A percentile compares a stretch with the other conserved stretches of the same genome.
phyloP scores from a whole-genome alignment of 345 rosid genomes.

The Garcia nutans region DNA sequence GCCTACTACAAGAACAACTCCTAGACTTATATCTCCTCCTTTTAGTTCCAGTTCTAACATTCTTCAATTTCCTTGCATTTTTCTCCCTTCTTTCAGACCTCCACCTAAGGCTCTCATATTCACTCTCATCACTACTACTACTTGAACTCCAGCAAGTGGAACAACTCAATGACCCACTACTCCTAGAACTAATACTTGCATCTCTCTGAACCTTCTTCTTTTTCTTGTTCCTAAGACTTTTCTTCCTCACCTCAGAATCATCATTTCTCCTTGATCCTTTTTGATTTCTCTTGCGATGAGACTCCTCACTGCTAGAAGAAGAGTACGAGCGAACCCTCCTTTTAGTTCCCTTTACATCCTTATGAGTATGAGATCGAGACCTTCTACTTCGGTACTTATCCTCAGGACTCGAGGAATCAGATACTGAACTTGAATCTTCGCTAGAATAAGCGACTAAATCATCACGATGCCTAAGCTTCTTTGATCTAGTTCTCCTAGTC shows the following conservation, averaged over 20 bases:
- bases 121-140: constrained; percentile 40
- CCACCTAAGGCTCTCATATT: constrained; percentile 37
- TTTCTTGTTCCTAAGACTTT: not conserved
- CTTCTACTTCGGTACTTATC: constrained; percentile 44
- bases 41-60: constrained; percentile 23
- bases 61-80: constrained; percentile 23
- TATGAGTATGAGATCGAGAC: constrained; percentile 42
- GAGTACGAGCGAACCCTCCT: constrained; percentile 50
- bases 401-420: constrained; percentile 53
- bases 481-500: constrained; percentile 43
- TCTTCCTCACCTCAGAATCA: constrained; percentile 36
- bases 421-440: constrained; percentile 41
- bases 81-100: constrained; percentile 36
- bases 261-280: constrained; percentile 44
- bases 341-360: constrained; percentile 43
- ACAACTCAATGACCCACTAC: constrained; percentile 43
- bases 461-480: constrained; percentile 44
- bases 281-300: constrained; percentile 31
- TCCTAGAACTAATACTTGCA: constrained; percentile 39
- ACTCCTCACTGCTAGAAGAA: constrained; percentile 46
- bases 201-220: constrained; percentile 49
- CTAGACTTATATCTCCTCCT: constrained; percentile 36
- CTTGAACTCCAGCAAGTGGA: constrained; percentile 35
- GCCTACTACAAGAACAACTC: constrained; percentile 32
- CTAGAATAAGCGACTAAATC: constrained; percentile 44